Evolutionary conservation across 2,329 filamentous ascomycete species (phyloP).

Genomic region (Chaetothyriales sp.): DNA sequence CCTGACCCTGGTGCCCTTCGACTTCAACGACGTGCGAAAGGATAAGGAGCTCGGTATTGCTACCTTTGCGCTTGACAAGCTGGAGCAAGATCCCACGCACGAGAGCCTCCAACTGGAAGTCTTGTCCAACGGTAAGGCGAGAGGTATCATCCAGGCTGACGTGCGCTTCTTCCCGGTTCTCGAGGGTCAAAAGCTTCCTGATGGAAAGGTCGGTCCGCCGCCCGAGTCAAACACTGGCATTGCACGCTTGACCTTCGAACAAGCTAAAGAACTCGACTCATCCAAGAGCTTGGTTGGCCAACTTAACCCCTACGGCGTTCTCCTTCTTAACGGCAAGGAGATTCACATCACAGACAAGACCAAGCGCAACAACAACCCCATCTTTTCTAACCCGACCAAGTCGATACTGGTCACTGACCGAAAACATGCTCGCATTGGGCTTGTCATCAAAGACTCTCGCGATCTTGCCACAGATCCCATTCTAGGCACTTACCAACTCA

Average conservation of each 20-base stretch:
- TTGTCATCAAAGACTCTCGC: conserved; percentile 91
- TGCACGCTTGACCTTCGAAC: conserved; percentile 79
- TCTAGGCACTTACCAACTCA: conserved; percentile 86
- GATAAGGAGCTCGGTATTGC: conserved; percentile 86
- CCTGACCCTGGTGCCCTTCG: conserved; percentile 69
- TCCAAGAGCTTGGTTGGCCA: conserved; percentile 81
- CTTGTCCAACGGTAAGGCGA: conserved; percentile 64
- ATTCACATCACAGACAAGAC: conserved; percentile 79
- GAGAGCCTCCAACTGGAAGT: conserved; percentile 80
- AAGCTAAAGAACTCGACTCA: conserved; percentile 88
- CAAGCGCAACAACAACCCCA: conserved; percentile 93
- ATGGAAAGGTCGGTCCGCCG: conserved; percentile 63
- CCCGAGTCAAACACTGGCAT: conserved; percentile 91
- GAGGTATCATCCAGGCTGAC: conserved; percentile 66
- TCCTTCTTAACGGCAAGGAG: conserved; percentile 84
- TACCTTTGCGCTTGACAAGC: conserved; percentile 67
- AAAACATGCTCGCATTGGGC: conserved; percentile 73
- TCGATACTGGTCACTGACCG: conserved; percentile 91
- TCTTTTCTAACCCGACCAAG: conserved; percentile 85
- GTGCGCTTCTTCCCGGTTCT: conserved; percentile 92
- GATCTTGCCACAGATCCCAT: conserved; percentile 70
- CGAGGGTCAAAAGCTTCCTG: conserved; percentile 52
- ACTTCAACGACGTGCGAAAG: conserved; percentile 92
- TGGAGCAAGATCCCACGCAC: conserved; percentile 61
- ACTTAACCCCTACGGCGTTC: conserved; percentile 76